A percentile compares a stretch with the other conserved stretches of the same genome.
These are phyloP conservation scores for Rhexocercosporidium sp. DNA, from an alignment of 2,329 filamentous ascomycete species.

Conservation along the genomic window DNA sequence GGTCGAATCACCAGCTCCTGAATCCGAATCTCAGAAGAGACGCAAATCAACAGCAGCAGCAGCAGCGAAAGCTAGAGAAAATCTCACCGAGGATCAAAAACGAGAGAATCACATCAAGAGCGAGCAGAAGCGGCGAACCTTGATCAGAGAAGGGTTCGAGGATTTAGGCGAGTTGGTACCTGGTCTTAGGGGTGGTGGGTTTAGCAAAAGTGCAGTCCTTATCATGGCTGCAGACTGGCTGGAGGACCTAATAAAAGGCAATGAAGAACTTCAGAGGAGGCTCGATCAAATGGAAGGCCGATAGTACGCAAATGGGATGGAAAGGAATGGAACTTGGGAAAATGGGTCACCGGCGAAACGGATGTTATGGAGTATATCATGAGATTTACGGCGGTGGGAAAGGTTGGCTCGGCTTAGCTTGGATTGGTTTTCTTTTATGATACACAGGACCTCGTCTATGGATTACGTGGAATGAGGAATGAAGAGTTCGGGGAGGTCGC, in stretches of 20 bases:
- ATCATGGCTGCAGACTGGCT: slow-evolving; percentile 78
- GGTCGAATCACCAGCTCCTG: slow-evolving; percentile 33
- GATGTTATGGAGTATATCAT: slow-evolving; percentile 12
- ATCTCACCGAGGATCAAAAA: slow-evolving; percentile 79
- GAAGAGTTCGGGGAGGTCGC: background rate
- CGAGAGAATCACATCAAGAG: slow-evolving; percentile 85
- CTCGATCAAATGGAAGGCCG: slow-evolving; percentile 51
- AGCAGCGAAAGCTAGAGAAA: slow-evolving; percentile 60
- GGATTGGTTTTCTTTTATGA: slow-evolving; percentile 19
- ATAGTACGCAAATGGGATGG: slow-evolving; percentile 9
- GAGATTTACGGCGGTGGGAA: background rate
- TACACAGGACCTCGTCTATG: slow-evolving; percentile 20
- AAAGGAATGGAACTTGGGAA: background rate
- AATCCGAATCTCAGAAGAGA: slow-evolving; percentile 47
- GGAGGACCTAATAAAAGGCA: slow-evolving; percentile 73
- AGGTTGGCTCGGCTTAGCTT: slow-evolving; percentile 8
- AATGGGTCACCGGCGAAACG: slow-evolving; percentile 7
- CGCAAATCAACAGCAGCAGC: slow-evolving; percentile 52
- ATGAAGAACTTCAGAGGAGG: slow-evolving; percentile 62
- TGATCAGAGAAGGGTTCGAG: slow-evolving; percentile 82
- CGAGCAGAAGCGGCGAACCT: slow-evolving; percentile 82
- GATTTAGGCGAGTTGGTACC: slow-evolving; percentile 80
- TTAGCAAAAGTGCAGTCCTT: slow-evolving; percentile 84
- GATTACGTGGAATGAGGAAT: slow-evolving; percentile 2
- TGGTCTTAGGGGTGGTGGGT: slow-evolving; percentile 72